phyloP scores from a whole-genome alignment of 2,329 filamentous ascomycete species.

The Verticillium zaregamsianum region DNA sequence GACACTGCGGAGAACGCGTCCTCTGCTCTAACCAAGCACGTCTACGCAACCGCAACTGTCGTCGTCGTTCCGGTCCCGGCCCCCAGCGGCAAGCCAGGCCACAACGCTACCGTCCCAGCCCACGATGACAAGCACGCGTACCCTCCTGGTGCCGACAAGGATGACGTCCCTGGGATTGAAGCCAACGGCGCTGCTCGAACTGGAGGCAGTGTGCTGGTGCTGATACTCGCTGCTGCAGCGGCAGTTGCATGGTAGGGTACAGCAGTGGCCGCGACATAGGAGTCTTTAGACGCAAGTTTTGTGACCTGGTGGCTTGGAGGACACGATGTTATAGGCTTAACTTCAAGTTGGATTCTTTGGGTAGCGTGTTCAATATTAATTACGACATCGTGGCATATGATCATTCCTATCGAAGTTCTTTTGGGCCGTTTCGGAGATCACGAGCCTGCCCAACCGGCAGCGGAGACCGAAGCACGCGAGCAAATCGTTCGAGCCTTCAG shows the following conservation, averaged over 20 bases:
- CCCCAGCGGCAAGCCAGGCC: neutral
- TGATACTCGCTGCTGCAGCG: neutral
- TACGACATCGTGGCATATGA: too few species aligned
- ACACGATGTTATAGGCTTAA: neutral
- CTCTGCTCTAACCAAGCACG: slow-evolving; percentile 4
- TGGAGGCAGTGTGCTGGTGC: neutral
- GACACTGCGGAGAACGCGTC: neutral
- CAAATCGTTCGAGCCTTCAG: neutral
- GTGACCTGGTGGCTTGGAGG: neutral
- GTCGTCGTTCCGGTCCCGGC: neutral
- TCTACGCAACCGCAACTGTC: neutral
- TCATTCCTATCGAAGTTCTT: too few species aligned
- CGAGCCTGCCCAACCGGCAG: too few species aligned
- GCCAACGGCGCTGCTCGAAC: neutral
- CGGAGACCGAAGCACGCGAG: too few species aligned
- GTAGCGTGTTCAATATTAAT: neutral
- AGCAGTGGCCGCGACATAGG: neutral
- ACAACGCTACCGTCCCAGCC: slow-evolving; percentile 1
- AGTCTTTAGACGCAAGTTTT: neutral
- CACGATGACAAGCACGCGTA: neutral
- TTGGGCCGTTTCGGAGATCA: too few species aligned
- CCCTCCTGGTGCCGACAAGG: neutral
- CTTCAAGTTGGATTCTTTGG: neutral
- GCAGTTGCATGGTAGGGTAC: neutral
- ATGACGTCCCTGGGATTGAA: neutral